phyloP scores from a whole-genome alignment of 768 basidiomycete genomes.

The Termitomyces heimii region DNA sequence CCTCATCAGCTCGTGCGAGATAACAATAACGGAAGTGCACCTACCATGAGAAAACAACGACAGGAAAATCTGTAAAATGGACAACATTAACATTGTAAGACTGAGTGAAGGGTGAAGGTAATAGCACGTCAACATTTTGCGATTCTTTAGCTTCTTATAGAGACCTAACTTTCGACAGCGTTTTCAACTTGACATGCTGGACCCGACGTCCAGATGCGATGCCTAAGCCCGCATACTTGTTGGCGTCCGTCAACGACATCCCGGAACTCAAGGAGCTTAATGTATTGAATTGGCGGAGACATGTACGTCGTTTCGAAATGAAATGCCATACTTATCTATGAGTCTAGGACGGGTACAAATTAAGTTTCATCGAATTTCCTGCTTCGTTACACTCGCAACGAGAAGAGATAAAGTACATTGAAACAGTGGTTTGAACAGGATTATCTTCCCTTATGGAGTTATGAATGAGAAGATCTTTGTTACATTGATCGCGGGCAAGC shows the following conservation, averaged over 20 bases:
- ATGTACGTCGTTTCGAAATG: not conserved
- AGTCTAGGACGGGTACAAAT: not conserved
- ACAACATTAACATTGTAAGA: not conserved
- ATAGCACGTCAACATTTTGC: not conserved
- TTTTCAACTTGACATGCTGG: not conserved
- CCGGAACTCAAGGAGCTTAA: not conserved
- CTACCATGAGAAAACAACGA: not conserved
- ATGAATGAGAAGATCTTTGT: not conserved
- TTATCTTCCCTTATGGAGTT: not conserved
- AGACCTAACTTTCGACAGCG: not conserved
- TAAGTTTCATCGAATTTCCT: not conserved
- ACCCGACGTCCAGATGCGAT: not conserved
- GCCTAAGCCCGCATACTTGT: not conserved
- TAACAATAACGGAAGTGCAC: not conserved
- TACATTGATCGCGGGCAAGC: not conserved
- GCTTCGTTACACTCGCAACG: not conserved
- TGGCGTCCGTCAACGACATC: not conserved
- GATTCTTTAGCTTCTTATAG: not conserved
- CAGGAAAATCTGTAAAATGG: not conserved
- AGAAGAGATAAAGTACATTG: not conserved
- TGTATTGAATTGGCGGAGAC: not conserved
- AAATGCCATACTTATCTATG: not conserved
- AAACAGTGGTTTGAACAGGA: not conserved
- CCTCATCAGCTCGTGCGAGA: not conserved
- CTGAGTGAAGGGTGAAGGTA: not conserved